Evolutionary conservation across 805 yeast species (phyloP), one percentile per base, ranked within the genome.

Genomic region (Nakazawaea populi): DNA sequence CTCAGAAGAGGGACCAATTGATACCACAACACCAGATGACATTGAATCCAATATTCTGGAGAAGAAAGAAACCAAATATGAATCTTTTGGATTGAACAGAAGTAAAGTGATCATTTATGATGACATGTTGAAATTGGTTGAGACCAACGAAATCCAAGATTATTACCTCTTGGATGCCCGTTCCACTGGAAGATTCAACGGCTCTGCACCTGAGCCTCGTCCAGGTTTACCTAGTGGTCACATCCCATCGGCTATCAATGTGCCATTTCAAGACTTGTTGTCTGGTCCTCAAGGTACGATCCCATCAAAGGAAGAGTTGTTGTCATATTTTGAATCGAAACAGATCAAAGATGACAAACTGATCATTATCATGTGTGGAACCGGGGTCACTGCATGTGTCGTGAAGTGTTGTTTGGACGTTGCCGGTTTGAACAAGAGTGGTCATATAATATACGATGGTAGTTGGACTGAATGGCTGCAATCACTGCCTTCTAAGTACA

Each of bases 351-450:
- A 60, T 18, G 66, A 72, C 14, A 84, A 85, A 60, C 91, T 89
- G 10, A 81, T 87, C 18, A 81, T 94, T 46, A 87, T 86, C 39
- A 82, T 88, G 88, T 94, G 99, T 64, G 99, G 98, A 31, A 85
- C 97, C 0, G 99, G 98, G 44, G 97, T 94, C 46, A 85, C 97
- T 9, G 98, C 97, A 0, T 89, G 92, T 55, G 82, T 94, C 40
- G 75, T 92, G 44, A 85, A 87, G 66, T 71, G 85, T 7, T 98
- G 96, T 1, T 64, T 87, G 41, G 83, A 81, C 51, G 60, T 69
- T n/a, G 73, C 78, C 9, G 82, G 81, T 0, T 69, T 72, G 32
- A 65, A 70, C 40, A 62, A 72, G 6, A 65, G 64, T 5, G 75
- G 73, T 18, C 70, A 84, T 11, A 75, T 76, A 39, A 77, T 87